Conservation (phyloP, 1,284 basidiomycete genomes). For the Pseudozyma pruni region DNA sequence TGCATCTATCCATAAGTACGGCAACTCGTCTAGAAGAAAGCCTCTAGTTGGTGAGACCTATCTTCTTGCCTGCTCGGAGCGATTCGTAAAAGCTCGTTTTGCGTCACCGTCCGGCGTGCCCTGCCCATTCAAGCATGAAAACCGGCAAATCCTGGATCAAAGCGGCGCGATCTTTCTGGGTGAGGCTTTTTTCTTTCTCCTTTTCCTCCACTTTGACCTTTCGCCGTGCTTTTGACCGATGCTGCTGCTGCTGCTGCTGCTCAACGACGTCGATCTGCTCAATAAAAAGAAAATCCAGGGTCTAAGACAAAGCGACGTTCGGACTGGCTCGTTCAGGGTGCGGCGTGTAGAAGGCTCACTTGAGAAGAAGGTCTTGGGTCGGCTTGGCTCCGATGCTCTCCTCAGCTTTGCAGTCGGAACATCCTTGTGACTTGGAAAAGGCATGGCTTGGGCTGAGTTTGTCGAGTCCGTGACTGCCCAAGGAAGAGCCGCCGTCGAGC, state of each 20-base stretch:
- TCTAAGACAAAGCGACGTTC: conserved; percentile 2
- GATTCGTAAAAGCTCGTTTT: background rate
- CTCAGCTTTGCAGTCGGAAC: too few relatives aligned
- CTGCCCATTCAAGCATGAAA: background rate
- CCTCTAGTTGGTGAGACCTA: too few relatives aligned
- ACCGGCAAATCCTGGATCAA: background rate
- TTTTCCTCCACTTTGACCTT: conserved; percentile 13
- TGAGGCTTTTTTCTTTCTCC: background rate
- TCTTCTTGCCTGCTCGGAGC: conserved; percentile 1
- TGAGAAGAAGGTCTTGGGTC: background rate
- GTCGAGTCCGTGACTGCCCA: background rate
- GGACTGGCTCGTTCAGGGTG: conserved; percentile 3
- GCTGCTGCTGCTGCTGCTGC: conserved; percentile 1
- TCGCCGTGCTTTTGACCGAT: conserved; percentile 5
- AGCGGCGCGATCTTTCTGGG: conserved; percentile 1
- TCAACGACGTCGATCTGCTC: conserved; percentile 9
- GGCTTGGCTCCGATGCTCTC: conserved; percentile 9
- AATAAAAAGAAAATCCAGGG: conserved; percentile 12
- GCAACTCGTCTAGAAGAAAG: too few relatives aligned
- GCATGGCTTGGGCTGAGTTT: too few relatives aligned
- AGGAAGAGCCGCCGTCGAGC: too few relatives aligned
- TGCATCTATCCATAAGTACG: too few relatives aligned
- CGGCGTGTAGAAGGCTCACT: background rate
- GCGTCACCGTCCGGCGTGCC: background rate
- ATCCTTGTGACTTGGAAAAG: too few relatives aligned